Evolutionary conservation across 2,329 filamentous ascomycete species (phyloP), one percentile per base, ranked within the genome.

Genomic region (Aquanectria penicillioides): DNA sequence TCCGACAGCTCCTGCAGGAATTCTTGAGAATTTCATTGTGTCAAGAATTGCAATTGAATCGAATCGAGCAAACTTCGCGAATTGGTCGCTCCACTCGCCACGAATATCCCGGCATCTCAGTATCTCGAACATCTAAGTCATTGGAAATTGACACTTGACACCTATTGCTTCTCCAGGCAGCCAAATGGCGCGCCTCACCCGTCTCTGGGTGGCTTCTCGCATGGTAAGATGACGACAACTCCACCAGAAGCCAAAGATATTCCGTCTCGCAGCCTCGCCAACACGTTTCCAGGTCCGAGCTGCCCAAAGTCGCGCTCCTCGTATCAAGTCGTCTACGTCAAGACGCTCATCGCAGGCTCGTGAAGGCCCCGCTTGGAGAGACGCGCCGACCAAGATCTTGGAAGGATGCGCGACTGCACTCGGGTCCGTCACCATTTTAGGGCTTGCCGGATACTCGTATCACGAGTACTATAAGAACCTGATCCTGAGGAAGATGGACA

Each of bases 401-500:
- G 70, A 73, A 44, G 70, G 69, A 36, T 63, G 65, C 18, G 69
- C 70, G 5, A 71, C 70, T 3, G 70, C 70, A 1, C 64, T 73
- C 8, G 70, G 70, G 8, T 72, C 70, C 2, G 62, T 73, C 37
- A 34, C 65, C 5, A 58, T 73, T 29, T 67, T 71, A 8, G 70
- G 64, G 1, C 41, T 73, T 5, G 73, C 73, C 6, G 74, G 74
- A 6, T 75, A 74, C 55, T 74, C 71, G 10, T 77, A 74, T 50
- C 68, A 74, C 33, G 28, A 57, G 20, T 74, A 72, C 75, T 91
- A 92, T 80, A 92, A 92, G 73, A 77, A 83, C 67, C 78, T 89
- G 59, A 86, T 91, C n/a, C 75, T 91, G 29, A 77, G 86, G 61
- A 92, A 92, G 74, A 91, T 91, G 79, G 87, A 90, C 69, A 87